Evolutionary conservation across 305 asterid genomes (phyloP).

Genomic region (Fraxinus platypoda): DNA sequence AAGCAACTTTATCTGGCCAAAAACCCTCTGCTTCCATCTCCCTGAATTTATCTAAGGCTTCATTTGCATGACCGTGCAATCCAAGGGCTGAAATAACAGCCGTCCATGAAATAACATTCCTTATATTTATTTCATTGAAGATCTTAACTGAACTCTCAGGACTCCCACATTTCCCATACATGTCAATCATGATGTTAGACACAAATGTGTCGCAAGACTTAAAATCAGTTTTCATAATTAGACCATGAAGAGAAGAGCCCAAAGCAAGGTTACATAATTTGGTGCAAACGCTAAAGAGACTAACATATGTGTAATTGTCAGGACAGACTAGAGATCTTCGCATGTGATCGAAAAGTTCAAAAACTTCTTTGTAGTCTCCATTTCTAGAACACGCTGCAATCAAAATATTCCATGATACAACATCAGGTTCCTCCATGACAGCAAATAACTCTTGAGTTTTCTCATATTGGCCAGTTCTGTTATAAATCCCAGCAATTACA

Average conservation of each 20-base stretch:
- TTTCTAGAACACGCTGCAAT: slow-evolving; percentile 65
- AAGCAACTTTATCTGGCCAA: slow-evolving; percentile 52
- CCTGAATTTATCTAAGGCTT: slow-evolving; percentile 43
- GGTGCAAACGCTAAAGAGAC: slow-evolving; percentile 54
- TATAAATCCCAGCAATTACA: slow-evolving; percentile 46
- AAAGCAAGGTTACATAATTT: slow-evolving; percentile 45
- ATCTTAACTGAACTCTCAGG: slow-evolving; percentile 39
- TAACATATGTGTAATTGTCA: slow-evolving; percentile 56
- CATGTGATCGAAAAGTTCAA: slow-evolving; percentile 59
- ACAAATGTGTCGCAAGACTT: slow-evolving; percentile 45
- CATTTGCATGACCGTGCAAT: slow-evolving; percentile 45
- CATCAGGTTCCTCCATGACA: slow-evolving; percentile 51
- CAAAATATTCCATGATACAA: slow-evolving; percentile 57
- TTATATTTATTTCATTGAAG: slow-evolving; percentile 37
- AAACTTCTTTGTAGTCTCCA: slow-evolving; percentile 49
- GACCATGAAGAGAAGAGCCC: slow-evolving; percentile 61
- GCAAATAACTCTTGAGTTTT: slow-evolving; percentile 60
- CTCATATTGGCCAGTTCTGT: slow-evolving; percentile 42
- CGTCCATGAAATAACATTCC: slow-evolving; percentile 58
- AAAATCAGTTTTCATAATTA: slow-evolving; percentile 33
- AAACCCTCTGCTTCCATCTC: slow-evolving; percentile 47
- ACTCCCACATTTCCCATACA: slow-evolving; percentile 61
- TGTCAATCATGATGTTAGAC: slow-evolving; percentile 49
- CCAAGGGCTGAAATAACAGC: slow-evolving; percentile 49
- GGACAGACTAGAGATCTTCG: slow-evolving; percentile 32